Conservation (phyloP, 805 yeast genomes). For the Schwanniomyces polymorphus region DNA sequence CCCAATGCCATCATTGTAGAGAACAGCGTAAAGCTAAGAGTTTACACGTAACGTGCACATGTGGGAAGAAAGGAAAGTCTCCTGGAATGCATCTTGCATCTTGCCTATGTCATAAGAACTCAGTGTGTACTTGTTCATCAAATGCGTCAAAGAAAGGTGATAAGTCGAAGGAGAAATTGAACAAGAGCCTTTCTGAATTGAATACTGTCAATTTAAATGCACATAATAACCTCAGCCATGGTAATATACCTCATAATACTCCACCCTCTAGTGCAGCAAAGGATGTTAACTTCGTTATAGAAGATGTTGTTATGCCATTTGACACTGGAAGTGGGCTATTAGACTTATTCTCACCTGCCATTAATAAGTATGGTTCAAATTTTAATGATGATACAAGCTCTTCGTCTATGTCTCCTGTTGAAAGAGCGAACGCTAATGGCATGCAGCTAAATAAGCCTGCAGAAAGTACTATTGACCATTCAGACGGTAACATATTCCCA, state of each 20-base stretch:
- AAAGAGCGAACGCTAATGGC: not conserved
- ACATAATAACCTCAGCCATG: not conserved
- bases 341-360: slow-evolving; percentile 23
- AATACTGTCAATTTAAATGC: not conserved
- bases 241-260: not conserved
- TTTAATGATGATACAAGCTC: not conserved
- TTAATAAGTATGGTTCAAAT: slow-evolving; percentile 5
- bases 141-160: slow-evolving; percentile 14
- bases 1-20: slow-evolving; percentile 86
- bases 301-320: slow-evolving; percentile 30
- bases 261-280: slow-evolving; percentile 1
- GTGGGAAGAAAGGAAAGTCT: slow-evolving; percentile 55
- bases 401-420: not conserved
- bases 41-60: slow-evolving; percentile 68
- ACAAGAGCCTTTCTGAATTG: slow-evolving; percentile 5
- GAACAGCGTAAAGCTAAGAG: slow-evolving; percentile 68
- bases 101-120: slow-evolving; percentile 38
- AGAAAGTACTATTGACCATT: slow-evolving; percentile 6
- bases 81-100: slow-evolving; percentile 36
- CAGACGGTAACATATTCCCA: slow-evolving; percentile 37
- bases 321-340: slow-evolving; percentile 29
- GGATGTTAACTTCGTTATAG: slow-evolving; percentile 21
- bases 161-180: slow-evolving; percentile 8
- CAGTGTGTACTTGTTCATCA: slow-evolving; percentile 42
- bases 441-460: not conserved